Evolutionary conservation across 2,329 filamentous ascomycete genomes (phyloP), one percentile per base, ranked within the genome.

Genomic region (Monilinia fructigena): DNA sequence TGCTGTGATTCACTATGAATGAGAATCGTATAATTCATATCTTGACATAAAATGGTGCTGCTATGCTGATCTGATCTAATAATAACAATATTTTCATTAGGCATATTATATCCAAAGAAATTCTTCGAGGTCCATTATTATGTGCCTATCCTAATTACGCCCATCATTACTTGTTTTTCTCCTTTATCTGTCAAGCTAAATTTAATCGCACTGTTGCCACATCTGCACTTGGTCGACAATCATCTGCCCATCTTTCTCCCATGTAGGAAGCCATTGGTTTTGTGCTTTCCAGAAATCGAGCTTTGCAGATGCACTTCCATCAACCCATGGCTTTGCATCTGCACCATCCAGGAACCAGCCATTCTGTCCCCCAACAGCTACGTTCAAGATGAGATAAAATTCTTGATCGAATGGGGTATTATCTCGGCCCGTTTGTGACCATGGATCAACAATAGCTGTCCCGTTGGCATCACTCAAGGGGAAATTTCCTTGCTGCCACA

Each of bases 271-370:
- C 90, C 91, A 94, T 42, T 80, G 71, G 64, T 86, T 80, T 56
- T 83, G 82, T 0, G 86, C 83, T 26, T 88, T 80, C 90, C 90
- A 95, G 76, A 96, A 96, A 75, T 94, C 90, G 72, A 84, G 85
- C 77, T 83, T 86, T 16, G 91, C 90, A 20, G 84, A 88, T 3
- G 82, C 77, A 63, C 85, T 88, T 20, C 76, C 80, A 75, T 95
- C 89, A 47, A 92, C 82, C 92, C 92, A 96, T 1, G 92, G 92
- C 82, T 96, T 96, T 50, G 82, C 84, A 54, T 82, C 82, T 71
- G 83, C 80, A 28, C 87, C 86, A 75, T 96, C 91, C 74, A 89
- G 80, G 74, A 95, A 96, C 91, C 91, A 96, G 45, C 91, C 91
- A 70, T 93, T 93, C 38, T 88, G 92, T 56, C 86, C 86, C 35